Evolutionary conservation across 2,329 filamentous ascomycete species (phyloP).

Genomic region (Huntiella bhutanensis): DNA sequence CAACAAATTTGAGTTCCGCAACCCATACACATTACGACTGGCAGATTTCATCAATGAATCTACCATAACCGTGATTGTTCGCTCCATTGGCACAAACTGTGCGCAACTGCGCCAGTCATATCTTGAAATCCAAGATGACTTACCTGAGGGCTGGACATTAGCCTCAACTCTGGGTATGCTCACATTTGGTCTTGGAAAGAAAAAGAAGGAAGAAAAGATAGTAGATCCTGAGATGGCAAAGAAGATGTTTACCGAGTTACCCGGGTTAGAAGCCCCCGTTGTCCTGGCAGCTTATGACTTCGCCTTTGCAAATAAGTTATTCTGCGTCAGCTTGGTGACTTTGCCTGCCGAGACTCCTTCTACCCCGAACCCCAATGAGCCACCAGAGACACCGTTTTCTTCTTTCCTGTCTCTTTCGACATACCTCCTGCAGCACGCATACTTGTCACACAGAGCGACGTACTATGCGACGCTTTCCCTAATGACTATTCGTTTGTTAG

Average conservation of each 20-base stretch:
- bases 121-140: conserved; percentile 70
- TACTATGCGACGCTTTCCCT: conserved; percentile 74
- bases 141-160: conserved; percentile 77
- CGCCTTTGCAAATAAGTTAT: conserved; percentile 82
- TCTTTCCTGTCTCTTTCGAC: conserved; percentile 76
- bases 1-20: conserved; percentile 98
- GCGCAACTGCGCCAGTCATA: conserved; percentile 52
- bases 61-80: conserved; percentile 66
- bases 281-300: conserved; percentile 85
- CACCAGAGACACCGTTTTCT: conserved; percentile 49
- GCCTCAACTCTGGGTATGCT: conserved; percentile 58
- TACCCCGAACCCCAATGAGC: neutral
- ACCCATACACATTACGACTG: conserved; percentile 78
- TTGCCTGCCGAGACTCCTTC: conserved; percentile 27
- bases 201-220: conserved; percentile 30
- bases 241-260: conserved; percentile 62
- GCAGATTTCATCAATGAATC: conserved; percentile 91
- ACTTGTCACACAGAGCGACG: conserved; percentile 59
- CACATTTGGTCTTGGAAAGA: conserved; percentile 40
- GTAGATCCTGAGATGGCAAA: conserved; percentile 67
- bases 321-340: conserved; percentile 68
- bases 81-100: conserved; percentile 56
- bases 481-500: conserved; percentile 65
- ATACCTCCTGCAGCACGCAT: conserved; percentile 83
- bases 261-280: conserved; percentile 42